These are phyloP conservation scores for Aspergillus diversus DNA, from an alignment of 495 filamentous ascomycete species.

Conservation along the genomic window DNA sequence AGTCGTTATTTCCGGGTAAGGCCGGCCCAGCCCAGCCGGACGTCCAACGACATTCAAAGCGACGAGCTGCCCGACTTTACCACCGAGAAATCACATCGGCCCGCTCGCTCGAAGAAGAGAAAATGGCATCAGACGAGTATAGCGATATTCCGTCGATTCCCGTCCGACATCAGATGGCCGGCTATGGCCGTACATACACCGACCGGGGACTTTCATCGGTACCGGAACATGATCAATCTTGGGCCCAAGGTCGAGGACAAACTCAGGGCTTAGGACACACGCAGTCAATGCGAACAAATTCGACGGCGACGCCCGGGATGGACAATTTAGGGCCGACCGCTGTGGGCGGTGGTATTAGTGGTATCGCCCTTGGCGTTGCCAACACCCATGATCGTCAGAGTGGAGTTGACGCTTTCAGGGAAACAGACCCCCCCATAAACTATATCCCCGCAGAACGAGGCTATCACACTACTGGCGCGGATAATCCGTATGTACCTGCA, in stretches of 20 bases:
- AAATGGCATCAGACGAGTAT: conserved; percentile 20
- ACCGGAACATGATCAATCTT: conserved; percentile 20
- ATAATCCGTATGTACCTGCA: conserved; percentile 49
- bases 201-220: conserved; percentile 21
- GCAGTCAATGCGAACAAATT: conserved; percentile 42
- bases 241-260: conserved; percentile 24
- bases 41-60: conserved; percentile 8
- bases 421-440: conserved; percentile 43
- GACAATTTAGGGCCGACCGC: conserved; percentile 76
- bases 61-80: conserved; percentile 3
- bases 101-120: conserved; percentile 8
- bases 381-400: conserved; percentile 73
- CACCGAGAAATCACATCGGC: not conserved
- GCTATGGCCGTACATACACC: conserved; percentile 7
- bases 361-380: conserved; percentile 74
- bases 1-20: not conserved
- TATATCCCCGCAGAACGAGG: conserved; percentile 48
- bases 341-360: conserved; percentile 75
- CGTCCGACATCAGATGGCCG: conserved; percentile 14
- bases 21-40: not conserved
- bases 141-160: conserved; percentile 27
- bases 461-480: conserved; percentile 47
- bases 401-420: conserved; percentile 68
- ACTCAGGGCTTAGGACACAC: conserved; percentile 14
- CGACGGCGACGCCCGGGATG: conserved; percentile 68